Conservation (phyloP, 2,329 filamentous ascomycete species). For the Claviceps sp. region DNA sequence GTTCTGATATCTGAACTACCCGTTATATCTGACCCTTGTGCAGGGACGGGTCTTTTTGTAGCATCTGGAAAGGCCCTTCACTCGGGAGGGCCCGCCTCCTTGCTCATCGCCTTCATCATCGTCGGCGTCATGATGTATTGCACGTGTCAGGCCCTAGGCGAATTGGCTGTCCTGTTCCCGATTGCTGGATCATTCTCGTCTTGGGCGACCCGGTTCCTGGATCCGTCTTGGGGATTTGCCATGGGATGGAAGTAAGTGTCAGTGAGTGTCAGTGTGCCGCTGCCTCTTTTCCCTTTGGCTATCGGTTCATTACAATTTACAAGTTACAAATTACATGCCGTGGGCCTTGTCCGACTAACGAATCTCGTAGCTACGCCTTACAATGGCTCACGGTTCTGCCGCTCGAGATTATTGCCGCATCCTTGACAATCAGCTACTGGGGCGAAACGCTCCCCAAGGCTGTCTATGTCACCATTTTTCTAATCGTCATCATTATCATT, state of each 20-base stretch:
- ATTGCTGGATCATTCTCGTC: constrained; percentile 85
- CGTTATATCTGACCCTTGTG: constrained; percentile 14
- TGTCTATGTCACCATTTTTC: constrained; percentile 74
- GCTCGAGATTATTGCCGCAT: constrained; percentile 75
- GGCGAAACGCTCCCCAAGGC: constrained; percentile 48
- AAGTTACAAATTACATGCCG: too few relatives aligned
- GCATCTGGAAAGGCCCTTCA: constrained; percentile 61
- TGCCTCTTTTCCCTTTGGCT: background rate
- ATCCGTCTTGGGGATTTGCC: constrained; percentile 88
- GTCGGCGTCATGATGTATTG: constrained; percentile 83
- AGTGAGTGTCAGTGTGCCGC: constrained; percentile 17
- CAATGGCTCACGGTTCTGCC: constrained; percentile 80
- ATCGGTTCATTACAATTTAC: too few relatives aligned
- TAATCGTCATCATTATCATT: constrained; percentile 61
- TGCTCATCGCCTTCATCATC: constrained; percentile 65
- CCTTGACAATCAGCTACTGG: constrained; percentile 77
- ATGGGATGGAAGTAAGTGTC: constrained; percentile 78
- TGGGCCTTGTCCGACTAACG: background rate
- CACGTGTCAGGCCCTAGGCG: constrained; percentile 81
- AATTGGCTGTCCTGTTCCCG: constrained; percentile 81
- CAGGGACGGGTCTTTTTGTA: constrained; percentile 65
- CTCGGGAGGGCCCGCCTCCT: constrained; percentile 61
- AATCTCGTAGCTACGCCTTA: constrained; percentile 52
- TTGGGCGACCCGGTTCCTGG: constrained; percentile 82
- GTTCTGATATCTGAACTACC: too few relatives aligned